Conservation (phyloP, 2,329 filamentous ascomycete genomes). For the Macrophomina pseudophaseolina region DNA sequence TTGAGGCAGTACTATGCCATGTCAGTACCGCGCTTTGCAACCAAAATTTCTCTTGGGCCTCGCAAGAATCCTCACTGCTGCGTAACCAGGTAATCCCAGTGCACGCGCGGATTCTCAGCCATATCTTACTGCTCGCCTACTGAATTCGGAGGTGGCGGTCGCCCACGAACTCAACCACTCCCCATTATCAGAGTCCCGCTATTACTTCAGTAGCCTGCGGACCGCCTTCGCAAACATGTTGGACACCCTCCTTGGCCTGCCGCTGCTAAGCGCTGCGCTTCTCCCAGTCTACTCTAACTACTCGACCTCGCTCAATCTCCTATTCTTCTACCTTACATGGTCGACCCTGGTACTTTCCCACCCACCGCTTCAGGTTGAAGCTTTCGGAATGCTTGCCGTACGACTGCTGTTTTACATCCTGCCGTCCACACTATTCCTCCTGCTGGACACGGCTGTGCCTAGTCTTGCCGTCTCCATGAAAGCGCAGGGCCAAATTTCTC, state of each 20-base stretch:
- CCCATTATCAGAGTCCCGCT: not conserved
- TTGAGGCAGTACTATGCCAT: too few relatives aligned
- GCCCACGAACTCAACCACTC: not conserved
- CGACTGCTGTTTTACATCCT: constrained; percentile 73
- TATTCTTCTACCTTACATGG: constrained; percentile 94
- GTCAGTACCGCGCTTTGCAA: too few relatives aligned
- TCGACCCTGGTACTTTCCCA: constrained; percentile 80
- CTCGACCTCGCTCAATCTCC: constrained; percentile 75
- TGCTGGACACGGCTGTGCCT: constrained; percentile 74
- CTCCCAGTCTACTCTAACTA: constrained; percentile 72
- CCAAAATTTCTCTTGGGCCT: too few relatives aligned
- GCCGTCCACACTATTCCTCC: constrained; percentile 73
- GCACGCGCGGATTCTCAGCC: not conserved
- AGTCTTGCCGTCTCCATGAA: constrained; percentile 73
- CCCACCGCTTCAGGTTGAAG: constrained; percentile 73
- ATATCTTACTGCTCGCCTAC: not conserved
- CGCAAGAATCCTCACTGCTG: too few relatives aligned
- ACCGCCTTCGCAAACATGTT: constrained; percentile 11
- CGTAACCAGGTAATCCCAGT: too few relatives aligned
- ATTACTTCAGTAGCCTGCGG: not conserved
- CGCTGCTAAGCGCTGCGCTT: constrained; percentile 66
- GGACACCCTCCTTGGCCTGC: constrained; percentile 39
- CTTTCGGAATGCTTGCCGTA: constrained; percentile 71
- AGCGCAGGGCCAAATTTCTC: constrained; percentile 60
- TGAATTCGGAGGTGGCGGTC: not conserved